These are phyloP conservation scores for Aspergillus melleus DNA, from an alignment of 2,329 filamentous ascomycete species.

Conservation along the genomic window DNA sequence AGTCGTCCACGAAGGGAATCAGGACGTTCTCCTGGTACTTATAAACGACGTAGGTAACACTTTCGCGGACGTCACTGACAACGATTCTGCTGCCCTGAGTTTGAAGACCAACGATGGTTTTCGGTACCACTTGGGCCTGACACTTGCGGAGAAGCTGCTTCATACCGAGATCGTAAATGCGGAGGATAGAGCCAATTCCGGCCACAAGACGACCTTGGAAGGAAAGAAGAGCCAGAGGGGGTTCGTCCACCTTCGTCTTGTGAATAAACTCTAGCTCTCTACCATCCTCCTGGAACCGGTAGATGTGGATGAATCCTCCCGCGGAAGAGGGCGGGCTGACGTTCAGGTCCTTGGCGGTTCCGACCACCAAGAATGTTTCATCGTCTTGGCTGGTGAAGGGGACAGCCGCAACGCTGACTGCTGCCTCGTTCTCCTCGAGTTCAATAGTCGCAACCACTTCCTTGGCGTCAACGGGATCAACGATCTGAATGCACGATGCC, in stretches of 20 bases:
- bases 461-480: constrained; percentile 79
- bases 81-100: constrained; percentile 90
- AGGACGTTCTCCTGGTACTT: constrained; percentile 88
- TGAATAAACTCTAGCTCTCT: constrained; percentile 89
- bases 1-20: constrained; percentile 91
- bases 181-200: constrained; percentile 79
- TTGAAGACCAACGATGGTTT: constrained; percentile 83
- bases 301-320: constrained; percentile 87
- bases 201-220: constrained; percentile 89
- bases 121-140: constrained; percentile 74
- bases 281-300: constrained; percentile 85
- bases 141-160: constrained; percentile 89
- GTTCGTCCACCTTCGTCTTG: constrained; percentile 89
- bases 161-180: constrained; percentile 91
- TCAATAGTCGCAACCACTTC: constrained; percentile 75
- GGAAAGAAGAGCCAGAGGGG: constrained; percentile 81
- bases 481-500: constrained; percentile 91
- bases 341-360: constrained; percentile 87
- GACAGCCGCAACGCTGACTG: constrained; percentile 80
- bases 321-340: constrained; percentile 73
- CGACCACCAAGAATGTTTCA: constrained; percentile 88
- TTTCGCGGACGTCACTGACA: constrained; percentile 89
- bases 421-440: constrained; percentile 85
- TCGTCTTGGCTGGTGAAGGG: constrained; percentile 86
- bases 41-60: constrained; percentile 88